Conservation (phyloP, 139 green algal species). For the Eudorina sp. region DNA sequence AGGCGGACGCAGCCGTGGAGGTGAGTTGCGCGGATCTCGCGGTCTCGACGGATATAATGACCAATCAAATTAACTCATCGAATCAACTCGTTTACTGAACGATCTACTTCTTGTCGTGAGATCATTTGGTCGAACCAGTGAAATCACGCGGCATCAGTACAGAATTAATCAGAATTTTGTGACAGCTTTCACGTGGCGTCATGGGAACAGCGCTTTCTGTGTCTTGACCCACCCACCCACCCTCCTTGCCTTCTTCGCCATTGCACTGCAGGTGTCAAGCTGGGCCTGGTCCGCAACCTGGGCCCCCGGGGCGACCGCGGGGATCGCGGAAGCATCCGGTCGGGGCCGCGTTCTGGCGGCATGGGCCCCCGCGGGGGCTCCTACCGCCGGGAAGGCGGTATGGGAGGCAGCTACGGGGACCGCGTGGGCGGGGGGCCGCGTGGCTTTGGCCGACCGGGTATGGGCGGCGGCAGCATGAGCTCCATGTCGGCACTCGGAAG, state of each 20-base stretch:
- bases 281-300: conserved; percentile 10
- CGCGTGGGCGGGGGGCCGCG: not conserved
- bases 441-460: conserved; percentile 29
- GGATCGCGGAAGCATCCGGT: conserved; percentile 45
- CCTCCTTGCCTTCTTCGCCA: no score
- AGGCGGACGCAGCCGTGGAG: conserved; percentile 18
- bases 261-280: not conserved
- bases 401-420: conserved; percentile 49
- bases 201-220: no score
- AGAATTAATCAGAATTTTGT: no score
- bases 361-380: conserved; percentile 49
- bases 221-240: not conserved
- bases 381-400: conserved; percentile 56
- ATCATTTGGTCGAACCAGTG: no score
- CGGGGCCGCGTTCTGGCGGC: conserved; percentile 54
- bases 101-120: no score
- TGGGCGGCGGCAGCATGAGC: conserved; percentile 43
- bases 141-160: no score
- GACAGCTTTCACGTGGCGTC: no score
- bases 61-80: no score
- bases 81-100: no score
- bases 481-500: conserved; percentile 35
- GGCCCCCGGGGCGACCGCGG: conserved; percentile 47
- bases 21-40: not conserved
- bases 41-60: no score